Percentiles rank a stretch among this genome's conserved stretches.
Evolutionary conservation across 768 basidiomycete genomes (phyloP).

Genomic region (Termitomyces sp.): DNA sequence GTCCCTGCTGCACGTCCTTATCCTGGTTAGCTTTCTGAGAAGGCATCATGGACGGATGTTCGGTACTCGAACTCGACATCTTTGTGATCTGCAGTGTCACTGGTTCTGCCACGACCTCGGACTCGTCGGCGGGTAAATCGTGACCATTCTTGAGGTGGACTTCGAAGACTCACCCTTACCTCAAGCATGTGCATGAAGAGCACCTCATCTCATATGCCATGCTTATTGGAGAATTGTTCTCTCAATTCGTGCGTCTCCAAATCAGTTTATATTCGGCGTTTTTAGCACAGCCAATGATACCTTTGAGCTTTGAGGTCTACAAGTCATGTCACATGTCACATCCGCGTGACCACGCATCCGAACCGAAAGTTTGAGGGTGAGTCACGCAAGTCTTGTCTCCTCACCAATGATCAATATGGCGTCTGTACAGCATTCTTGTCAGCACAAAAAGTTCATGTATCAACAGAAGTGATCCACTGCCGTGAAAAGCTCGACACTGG

Average conservation of each 20-base stretch:
- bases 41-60: too few relatives aligned
- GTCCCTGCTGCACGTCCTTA: neutral
- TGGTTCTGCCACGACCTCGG: neutral
- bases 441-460: neutral
- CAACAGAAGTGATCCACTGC: neutral
- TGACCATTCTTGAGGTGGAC: neutral
- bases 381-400: neutral
- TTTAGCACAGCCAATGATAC: neutral
- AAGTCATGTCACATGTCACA: neutral
- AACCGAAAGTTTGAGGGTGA: neutral
- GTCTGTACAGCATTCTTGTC: neutral
- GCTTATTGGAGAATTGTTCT: neutral
- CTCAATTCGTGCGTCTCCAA: neutral
- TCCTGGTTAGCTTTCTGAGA: neutral
- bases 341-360: neutral
- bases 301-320: neutral
- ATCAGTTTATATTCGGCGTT: neutral
- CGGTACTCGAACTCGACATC: neutral
- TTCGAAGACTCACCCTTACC: neutral
- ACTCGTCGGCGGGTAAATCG: neutral
- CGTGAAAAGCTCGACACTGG: neutral
- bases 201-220: neutral
- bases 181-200: neutral
- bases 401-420: neutral
- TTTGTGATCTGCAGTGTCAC: neutral